Conservation (phyloP, 2,329 filamentous ascomycete species). For the Cladosporium oxysporum region DNA sequence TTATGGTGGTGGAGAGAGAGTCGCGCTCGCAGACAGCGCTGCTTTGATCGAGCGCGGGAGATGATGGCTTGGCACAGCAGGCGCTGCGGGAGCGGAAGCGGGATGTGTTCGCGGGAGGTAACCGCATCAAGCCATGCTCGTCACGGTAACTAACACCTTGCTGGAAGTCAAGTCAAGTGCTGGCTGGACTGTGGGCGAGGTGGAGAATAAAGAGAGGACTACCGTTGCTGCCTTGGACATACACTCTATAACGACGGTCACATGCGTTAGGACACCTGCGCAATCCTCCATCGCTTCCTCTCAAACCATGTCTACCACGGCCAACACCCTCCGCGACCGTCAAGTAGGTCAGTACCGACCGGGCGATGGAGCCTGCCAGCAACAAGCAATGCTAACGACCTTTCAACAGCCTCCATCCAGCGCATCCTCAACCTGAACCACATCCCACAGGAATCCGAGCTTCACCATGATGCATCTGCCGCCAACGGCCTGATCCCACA, state of each 20-base stretch:
- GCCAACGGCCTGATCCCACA: slow-evolving; percentile 65
- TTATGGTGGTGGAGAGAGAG: slow-evolving; percentile 13
- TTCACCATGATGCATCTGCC: slow-evolving; percentile 63
- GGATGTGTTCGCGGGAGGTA: neutral
- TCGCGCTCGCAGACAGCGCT: slow-evolving; percentile 4
- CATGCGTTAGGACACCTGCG: slow-evolving; percentile 32
- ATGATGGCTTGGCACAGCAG: neutral
- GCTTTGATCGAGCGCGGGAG: slow-evolving; percentile 5
- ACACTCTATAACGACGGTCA: neutral
- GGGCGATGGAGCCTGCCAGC: slow-evolving; percentile 20
- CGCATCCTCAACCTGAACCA: slow-evolving; percentile 96
- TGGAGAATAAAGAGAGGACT: neutral
- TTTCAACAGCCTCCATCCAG: slow-evolving; percentile 75
- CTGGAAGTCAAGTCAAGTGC: neutral
- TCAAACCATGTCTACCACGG: slow-evolving; percentile 54
- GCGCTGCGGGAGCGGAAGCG: neutral
- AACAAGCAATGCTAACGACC: slow-evolving; percentile 15
- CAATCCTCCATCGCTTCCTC: slow-evolving; percentile 26
- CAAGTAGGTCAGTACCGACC: slow-evolving; percentile 63
- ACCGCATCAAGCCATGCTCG: neutral
- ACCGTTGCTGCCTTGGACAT: neutral
- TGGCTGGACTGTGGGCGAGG: neutral
- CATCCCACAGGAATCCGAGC: slow-evolving; percentile 55
- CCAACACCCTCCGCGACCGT: slow-evolving; percentile 66
- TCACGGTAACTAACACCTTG: neutral